Base-by-base conservation (phyloP, 129 eudicot species). In the sunflower (Helianthus annuus) region DNA sequence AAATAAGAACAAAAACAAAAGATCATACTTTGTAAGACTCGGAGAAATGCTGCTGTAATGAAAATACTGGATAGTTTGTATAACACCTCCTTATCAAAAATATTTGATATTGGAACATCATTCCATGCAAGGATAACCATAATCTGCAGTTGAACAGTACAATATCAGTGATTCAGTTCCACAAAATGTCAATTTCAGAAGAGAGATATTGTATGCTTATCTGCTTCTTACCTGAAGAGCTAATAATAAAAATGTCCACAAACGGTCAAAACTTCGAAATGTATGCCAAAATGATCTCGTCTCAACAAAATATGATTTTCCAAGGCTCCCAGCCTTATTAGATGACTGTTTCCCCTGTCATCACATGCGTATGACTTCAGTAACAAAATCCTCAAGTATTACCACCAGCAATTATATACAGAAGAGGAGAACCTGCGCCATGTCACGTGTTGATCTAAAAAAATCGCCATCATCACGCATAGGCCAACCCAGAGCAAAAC, bases 381-480 rank as follows among this genome's bases (percentile, higher is more conserved):
- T 68, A 72, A 39, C 22, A 77, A 40, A 39, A 22, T 32, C 60
- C 19, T 62, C 49, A n/a, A 9, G 34, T 62, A 38, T 44, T 55
- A 80, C 72, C 66, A 8, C 60, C 51, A 40, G 7, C n/a, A 74
- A 16, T 53, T 36, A 52, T 11, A 72, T 52, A 73, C 17, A 63
- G 16, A 7, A 40, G 44, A 83, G 39, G 32, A 66, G 29, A 70
- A 95, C 94, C 85, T 86, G 82, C 34, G 34, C 69, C 60, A 55
- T 57, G 73, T 72, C 88, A 57, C 79, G 82, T 46, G 94, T 88
- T 75, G 99, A 79, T 78, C 81, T 95, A 78, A 90, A 95, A 79
- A 95, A 90, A 51, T 91, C 92, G 19, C 88, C 97, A 86, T 95
- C 99, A 81, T 95, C 99, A 66, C 97, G 96, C 97, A 95, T 95